These are phyloP conservation scores for Neurospora sp. DNA, from an alignment of 495 filamentous ascomycete genomes.

Conservation along the genomic window DNA sequence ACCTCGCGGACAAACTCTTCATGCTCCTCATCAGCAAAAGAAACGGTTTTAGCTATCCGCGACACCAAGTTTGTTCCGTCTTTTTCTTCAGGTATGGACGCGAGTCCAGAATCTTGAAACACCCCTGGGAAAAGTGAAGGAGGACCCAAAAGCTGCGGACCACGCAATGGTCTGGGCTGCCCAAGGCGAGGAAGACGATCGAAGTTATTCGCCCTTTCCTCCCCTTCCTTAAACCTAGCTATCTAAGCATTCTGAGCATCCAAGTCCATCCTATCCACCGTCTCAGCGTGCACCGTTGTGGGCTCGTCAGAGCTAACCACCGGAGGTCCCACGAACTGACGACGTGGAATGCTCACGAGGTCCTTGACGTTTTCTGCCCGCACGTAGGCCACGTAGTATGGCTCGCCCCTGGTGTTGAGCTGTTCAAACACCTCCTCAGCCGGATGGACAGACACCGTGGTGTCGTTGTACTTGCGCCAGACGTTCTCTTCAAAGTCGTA, in stretches of 20 bases:
- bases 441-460: constrained; percentile 57
- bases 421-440: constrained; percentile 53
- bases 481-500: constrained; percentile 69
- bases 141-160: not conserved
- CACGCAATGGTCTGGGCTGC: not conserved
- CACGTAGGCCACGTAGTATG: constrained; percentile 86
- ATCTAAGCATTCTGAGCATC: not conserved
- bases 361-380: constrained; percentile 48
- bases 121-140: not conserved
- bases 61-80: not conserved
- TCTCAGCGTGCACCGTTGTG: not conserved
- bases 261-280: not conserved
- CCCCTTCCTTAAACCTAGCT: not conserved
- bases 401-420: constrained; percentile 53
- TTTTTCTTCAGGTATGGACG: not conserved
- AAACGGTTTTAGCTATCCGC: not conserved
- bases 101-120: not conserved
- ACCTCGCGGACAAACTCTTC: not conserved
- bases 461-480: constrained; percentile 95
- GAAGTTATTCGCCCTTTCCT: not conserved
- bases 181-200: not conserved
- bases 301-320: not conserved
- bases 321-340: constrained; percentile 1
- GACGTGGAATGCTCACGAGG: constrained; percentile 45
- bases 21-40: not conserved